A percentile compares a stretch with the other conserved stretches of the same genome.
Evolutionary conservation across 495 filamentous ascomycete species (phyloP).

Genomic region (Podospora pseudocomata): DNA sequence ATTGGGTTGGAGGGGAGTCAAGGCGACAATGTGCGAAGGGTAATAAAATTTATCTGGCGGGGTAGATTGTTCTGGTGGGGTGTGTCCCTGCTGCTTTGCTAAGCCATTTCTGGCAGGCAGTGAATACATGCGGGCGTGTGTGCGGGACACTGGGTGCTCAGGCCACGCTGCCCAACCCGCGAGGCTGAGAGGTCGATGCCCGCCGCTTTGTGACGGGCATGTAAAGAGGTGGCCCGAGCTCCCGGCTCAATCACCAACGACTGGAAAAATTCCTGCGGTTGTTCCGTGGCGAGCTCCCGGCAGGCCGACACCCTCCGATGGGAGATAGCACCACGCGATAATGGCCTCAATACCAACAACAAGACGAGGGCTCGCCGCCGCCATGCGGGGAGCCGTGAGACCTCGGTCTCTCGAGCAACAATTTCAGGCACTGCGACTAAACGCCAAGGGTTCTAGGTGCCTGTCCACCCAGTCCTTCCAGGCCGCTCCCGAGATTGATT

Average conservation of each 20-base stretch:
- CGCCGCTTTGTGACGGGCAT: not conserved
- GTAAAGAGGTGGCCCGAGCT: constrained; percentile 18
- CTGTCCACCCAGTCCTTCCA: constrained; percentile 23
- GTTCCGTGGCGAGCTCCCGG: constrained; percentile 20
- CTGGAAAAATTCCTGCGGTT: constrained; percentile 31
- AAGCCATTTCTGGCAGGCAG: constrained; percentile 2
- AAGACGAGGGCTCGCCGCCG: constrained; percentile 23
- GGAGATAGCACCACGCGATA: constrained; percentile 21
- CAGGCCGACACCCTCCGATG: constrained; percentile 20
- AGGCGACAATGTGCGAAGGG: constrained; percentile 20
- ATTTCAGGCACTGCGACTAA: constrained; percentile 27
- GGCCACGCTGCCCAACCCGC: not conserved
- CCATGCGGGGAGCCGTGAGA: constrained; percentile 25
- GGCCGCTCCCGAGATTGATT: constrained; percentile 20
- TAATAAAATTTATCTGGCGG: constrained; percentile 35
- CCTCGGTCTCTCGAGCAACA: constrained; percentile 26
- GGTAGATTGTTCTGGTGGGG: constrained; percentile 27
- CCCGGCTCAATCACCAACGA: not conserved
- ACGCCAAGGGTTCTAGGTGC: constrained; percentile 16
- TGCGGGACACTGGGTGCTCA: constrained; percentile 1
- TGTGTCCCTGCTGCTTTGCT: constrained; percentile 9
- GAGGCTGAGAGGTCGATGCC: not conserved
- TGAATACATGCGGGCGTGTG: constrained; percentile 6
- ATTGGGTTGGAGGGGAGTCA: constrained; percentile 20
- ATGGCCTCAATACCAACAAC: constrained; percentile 35